Evolutionary conservation across 805 yeast genomes (phyloP).

Genomic region (Spathaspora hagerdaliae): DNA sequence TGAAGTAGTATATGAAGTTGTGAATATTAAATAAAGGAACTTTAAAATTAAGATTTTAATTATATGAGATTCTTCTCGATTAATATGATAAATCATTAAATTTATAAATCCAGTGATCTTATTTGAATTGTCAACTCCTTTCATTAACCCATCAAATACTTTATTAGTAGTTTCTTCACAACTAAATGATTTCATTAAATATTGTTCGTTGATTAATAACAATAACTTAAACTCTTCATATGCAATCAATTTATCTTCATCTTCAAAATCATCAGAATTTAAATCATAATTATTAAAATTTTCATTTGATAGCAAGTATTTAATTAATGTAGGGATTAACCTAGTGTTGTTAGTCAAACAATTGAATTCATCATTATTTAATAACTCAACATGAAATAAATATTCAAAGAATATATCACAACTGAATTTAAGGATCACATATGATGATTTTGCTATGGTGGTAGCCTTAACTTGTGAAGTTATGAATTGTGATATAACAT

Average conservation of each 20-base stretch:
- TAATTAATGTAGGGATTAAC: constrained; percentile 26
- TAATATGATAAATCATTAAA: constrained; percentile 57
- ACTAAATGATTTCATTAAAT: constrained; percentile 56
- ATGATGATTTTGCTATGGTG: constrained; percentile 18
- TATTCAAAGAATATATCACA: constrained; percentile 42
- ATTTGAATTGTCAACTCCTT: constrained; percentile 21
- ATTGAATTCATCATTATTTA: constrained; percentile 31
- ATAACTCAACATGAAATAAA: constrained; percentile 30
- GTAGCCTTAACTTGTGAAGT: constrained; percentile 19
- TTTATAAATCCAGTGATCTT: constrained; percentile 65
- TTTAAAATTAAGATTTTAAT: constrained; percentile 77
- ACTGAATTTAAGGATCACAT: constrained; percentile 31
- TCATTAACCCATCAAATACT: constrained; percentile 53
- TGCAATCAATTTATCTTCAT: constrained; percentile 49
- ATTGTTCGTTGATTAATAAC: constrained; percentile 82
- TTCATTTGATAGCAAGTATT: constrained; percentile 28
- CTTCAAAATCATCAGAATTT: constrained; percentile 39
- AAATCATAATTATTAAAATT: constrained; percentile 31
- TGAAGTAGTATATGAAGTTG: constrained; percentile 59
- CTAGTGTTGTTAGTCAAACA: constrained; percentile 21
- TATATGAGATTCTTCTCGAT: constrained; percentile 68
- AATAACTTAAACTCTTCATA: constrained; percentile 68
- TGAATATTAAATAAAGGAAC: constrained; percentile 68
- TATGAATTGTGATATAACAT: constrained; percentile 27
- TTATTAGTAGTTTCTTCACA: constrained; percentile 32